phyloP scores from a whole-genome alignment of 176 grass and related monocot genomes.

The Alloteropsis semialata region DNA sequence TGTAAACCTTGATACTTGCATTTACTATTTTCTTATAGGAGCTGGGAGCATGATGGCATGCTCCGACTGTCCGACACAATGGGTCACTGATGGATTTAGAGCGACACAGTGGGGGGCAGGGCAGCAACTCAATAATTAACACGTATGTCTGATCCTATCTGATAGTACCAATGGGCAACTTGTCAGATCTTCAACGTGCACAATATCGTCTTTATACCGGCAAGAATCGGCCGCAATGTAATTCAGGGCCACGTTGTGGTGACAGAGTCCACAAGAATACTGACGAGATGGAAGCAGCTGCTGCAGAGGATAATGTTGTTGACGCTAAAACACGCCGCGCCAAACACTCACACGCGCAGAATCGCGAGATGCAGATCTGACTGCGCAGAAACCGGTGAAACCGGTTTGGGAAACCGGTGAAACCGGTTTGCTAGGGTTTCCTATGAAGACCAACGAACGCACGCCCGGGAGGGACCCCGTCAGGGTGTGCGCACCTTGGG shows the following conservation, averaged over 20 bases:
- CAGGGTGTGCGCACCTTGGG: too few relatives aligned
- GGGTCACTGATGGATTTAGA: constrained; percentile 18
- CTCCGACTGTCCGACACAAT: constrained; percentile 27
- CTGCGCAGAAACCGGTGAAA: too few relatives aligned
- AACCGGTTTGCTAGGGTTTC: too few relatives aligned
- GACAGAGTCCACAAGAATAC: too few relatives aligned
- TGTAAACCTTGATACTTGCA: neutral
- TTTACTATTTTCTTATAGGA: neutral
- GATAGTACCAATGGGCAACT: neutral
- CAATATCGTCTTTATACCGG: neutral
- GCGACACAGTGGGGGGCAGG: neutral
- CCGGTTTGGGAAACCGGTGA: too few relatives aligned
- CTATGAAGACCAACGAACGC: too few relatives aligned
- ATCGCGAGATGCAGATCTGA: too few relatives aligned
- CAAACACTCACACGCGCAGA: too few relatives aligned
- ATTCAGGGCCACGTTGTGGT: neutral
- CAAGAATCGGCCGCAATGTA: neutral
- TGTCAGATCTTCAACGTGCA: neutral
- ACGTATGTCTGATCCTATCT: neutral
- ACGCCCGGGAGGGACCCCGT: too few relatives aligned
- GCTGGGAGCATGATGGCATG: neutral
- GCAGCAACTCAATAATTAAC: neutral
- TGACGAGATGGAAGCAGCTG: neutral
- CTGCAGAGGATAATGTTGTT: neutral
- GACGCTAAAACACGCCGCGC: too few relatives aligned